Evolutionary conservation across 495 filamentous ascomycete species (phyloP).

Genomic region (Trypethelium eluteriae): DNA sequence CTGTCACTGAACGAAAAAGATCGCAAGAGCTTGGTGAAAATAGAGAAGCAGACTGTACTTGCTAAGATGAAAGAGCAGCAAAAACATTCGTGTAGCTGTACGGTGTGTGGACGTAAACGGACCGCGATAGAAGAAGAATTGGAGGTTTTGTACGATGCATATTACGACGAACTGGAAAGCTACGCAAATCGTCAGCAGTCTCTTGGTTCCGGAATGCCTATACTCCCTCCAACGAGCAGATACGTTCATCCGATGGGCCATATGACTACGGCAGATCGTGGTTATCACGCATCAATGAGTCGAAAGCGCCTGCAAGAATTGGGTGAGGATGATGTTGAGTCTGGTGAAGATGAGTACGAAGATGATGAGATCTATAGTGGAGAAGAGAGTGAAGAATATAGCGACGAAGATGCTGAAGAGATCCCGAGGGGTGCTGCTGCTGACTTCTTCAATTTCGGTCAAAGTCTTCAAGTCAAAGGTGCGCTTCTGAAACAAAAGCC

Average conservation of each 20-base stretch:
- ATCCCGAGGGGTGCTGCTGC: conserved; percentile 46
- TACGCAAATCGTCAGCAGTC: conserved; percentile 86
- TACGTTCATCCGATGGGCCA: conserved; percentile 47
- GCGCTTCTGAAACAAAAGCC: conserved; percentile 33
- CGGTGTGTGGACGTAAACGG: conserved; percentile 90
- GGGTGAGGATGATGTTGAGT: background rate
- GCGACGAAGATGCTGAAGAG: conserved; percentile 50
- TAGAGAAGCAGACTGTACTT: conserved; percentile 96
- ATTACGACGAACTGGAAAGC: conserved; percentile 96
- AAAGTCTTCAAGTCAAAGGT: conserved; percentile 96
- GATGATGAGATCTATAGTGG: conserved; percentile 55
- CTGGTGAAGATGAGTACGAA: conserved; percentile 39
- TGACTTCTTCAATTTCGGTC: conserved; percentile 96
- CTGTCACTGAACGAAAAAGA: conserved; percentile 92
- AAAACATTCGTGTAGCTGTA: conserved; percentile 97
- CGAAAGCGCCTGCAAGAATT: conserved; percentile 22
- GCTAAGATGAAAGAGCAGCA: conserved; percentile 99
- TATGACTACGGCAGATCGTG: conserved; percentile 41
- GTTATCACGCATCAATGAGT: conserved; percentile 35
- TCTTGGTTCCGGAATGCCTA: conserved; percentile 49
- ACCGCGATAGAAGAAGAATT: conserved; percentile 98
- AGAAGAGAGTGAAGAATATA: conserved; percentile 43
- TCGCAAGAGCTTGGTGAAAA: conserved; percentile 85
- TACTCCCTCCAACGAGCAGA: conserved; percentile 57
- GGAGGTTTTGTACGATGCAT: conserved; percentile 97